Percentiles rank a stretch among this genome's conserved stretches.
Conservation (phyloP, 495 filamentous ascomycete species). For the Hypoxylon trugodes region DNA sequence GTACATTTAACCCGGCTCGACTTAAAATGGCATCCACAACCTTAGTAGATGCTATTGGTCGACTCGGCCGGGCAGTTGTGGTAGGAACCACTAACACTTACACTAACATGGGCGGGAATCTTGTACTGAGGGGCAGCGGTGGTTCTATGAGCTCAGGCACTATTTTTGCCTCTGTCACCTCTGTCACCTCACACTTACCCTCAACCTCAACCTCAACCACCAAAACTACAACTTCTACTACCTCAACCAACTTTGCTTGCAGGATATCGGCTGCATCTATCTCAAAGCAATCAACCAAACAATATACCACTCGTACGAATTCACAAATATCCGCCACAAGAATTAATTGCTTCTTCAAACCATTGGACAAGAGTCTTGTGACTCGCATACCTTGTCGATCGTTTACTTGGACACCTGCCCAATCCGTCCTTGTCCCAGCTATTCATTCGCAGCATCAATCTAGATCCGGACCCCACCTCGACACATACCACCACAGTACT, state of each 20-base stretch:
- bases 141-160: not conserved
- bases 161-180: not conserved
- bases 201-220: not conserved
- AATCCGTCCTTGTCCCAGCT: constrained; percentile 27
- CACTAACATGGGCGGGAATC: constrained; percentile 5
- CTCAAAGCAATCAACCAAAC: constrained; percentile 15
- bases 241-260: not conserved
- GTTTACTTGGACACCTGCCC: constrained; percentile 40
- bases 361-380: constrained; percentile 26
- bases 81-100: constrained; percentile 23
- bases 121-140: constrained; percentile 28
- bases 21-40: constrained; percentile 2
- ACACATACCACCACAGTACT: constrained; percentile 12
- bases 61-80: constrained; percentile 24
- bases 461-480: constrained; percentile 35
- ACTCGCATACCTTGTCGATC: constrained; percentile 20
- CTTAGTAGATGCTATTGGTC: constrained; percentile 39
- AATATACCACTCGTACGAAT: constrained; percentile 14
- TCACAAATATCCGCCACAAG: constrained; percentile 8
- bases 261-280: constrained; percentile 9
- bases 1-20: not conserved
- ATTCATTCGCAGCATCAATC: constrained; percentile 32
- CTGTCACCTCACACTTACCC: not conserved
- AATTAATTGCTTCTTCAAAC: constrained; percentile 28
- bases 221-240: not conserved